Conservation (phyloP, 2,329 filamentous ascomycete genomes). For the Endoconidiophora laricicola region DNA sequence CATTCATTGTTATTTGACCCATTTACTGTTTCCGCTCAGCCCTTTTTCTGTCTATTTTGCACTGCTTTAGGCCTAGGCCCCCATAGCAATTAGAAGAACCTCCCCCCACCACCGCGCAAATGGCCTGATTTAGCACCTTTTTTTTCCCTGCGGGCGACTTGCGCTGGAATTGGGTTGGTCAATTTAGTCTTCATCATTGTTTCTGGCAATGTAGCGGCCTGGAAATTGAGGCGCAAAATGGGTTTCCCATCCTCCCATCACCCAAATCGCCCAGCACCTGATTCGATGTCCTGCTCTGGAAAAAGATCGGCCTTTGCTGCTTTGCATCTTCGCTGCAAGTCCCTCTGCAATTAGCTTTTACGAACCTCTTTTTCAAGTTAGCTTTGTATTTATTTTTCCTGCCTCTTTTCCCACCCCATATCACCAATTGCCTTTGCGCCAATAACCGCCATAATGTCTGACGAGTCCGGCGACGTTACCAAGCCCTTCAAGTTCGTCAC, state of each 20-base stretch:
- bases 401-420: neutral
- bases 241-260: neutral
- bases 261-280: conserved; percentile 24
- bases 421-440: conserved; percentile 5
- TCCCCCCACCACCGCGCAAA: too few species aligned
- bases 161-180: neutral
- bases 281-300: conserved; percentile 24
- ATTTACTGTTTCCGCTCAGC: neutral
- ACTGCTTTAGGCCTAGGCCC: too few species aligned
- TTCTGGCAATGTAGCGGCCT: conserved; percentile 4
- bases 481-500: conserved; percentile 99
- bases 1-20: neutral
- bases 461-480: conserved; percentile 64
- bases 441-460: conserved; percentile 59
- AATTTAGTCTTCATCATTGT: neutral
- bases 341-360: conserved; percentile 17
- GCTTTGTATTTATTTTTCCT: conserved; percentile 5
- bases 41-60: too few species aligned
- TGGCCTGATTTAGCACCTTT: too few species aligned
- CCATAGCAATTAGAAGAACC: too few species aligned
- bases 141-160: too few species aligned
- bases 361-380: neutral
- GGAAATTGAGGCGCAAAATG: conserved; percentile 4
- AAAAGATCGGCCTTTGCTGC: conserved; percentile 21
- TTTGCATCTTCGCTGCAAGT: conserved; percentile 22